These are phyloP conservation scores for Clarkia xantiana DNA, from an alignment of 345 rosid species.

Conservation along the genomic window DNA sequence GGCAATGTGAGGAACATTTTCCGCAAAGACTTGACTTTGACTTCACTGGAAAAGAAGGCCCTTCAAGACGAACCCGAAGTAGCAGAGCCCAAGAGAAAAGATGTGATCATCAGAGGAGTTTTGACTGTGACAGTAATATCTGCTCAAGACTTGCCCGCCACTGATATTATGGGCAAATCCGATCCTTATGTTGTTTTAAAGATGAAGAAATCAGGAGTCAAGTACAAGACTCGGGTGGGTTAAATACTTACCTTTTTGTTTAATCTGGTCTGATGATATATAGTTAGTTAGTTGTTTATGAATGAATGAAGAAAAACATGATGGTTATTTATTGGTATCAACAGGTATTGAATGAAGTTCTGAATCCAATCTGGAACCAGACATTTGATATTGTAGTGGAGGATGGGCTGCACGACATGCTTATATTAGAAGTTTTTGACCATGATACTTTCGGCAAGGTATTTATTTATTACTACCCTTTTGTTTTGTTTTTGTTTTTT, in stretches of 20 bases:
- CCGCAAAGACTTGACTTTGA: constrained; percentile 35
- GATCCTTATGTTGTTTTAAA: constrained; percentile 65
- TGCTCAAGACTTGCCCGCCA: constrained; percentile 63
- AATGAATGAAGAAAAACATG: too few relatives aligned
- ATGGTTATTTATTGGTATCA: too few relatives aligned
- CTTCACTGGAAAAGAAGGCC: constrained; percentile 66
- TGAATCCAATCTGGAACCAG: constrained; percentile 94
- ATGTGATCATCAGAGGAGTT: constrained; percentile 77
- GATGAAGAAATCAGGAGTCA: constrained; percentile 62
- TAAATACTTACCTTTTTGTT: too few relatives aligned
- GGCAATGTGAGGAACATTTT: constrained; percentile 41
- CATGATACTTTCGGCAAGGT: constrained; percentile 89
- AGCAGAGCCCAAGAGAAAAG: constrained; percentile 30
- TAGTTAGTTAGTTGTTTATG: too few relatives aligned
- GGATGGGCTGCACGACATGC: constrained; percentile 77
- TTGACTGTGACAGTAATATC: constrained; percentile 56
- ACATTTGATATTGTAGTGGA: constrained; percentile 91
- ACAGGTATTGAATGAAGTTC: constrained; percentile 58
- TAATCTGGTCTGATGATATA: too few relatives aligned
- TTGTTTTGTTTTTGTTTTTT: neutral
- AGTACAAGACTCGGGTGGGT: constrained; percentile 63
- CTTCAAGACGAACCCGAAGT: constrained; percentile 31
- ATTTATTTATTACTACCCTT: neutral
- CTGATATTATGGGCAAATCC: constrained; percentile 62
- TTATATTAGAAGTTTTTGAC: constrained; percentile 62